Base-by-base conservation (phyloP, 768 basidiomycete species). In the Serendipita vermifera region DNA sequence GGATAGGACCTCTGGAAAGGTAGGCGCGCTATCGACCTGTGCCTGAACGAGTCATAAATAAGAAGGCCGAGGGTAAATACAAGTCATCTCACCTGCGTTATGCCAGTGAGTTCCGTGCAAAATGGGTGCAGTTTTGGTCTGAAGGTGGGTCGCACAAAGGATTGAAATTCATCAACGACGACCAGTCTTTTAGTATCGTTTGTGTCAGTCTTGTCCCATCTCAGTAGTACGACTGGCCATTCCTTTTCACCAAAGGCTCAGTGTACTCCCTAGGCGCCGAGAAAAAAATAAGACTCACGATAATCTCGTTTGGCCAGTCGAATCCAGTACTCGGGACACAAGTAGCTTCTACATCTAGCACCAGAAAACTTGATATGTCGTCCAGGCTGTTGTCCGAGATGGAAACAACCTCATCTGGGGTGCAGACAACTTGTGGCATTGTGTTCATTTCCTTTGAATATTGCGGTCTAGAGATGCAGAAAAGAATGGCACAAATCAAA, bases 301-400 rank as follows among this genome's bases (percentile, higher is more conserved):
- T 96, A 56, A 98, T 92, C 71, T 98, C 94, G 68, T 96, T 96
- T 2, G 93, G 87, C 70, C 82, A 94, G 55, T 83, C 78, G 60
- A 90, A 87, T 62, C 76, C 75, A 32, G 79, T 75, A 33, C 83
- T 85, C 62, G 67, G 68, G 39, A 76, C 65, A 62, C 90, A 93
- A 2, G 90, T 93, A 11, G 82, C 90, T 66, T 93, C 90, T 54
- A 93, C 83, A 62, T 97, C 93, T 56, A 94, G 74, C 33, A 96
- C 83, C 15, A 96, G 78, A 64, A 90, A 90, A 3, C 78, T 51
- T 15, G 29, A 51, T 51, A 20, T 22, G 9, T 26, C n/a, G n/a
- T n/a, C n/a, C n/a, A n/a, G n/a, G n/a, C n/a, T n/a, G n/a, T n/a
- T n/a, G n/a, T n/a, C n/a, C n/a, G n/a, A n/a, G n/a, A n/a, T n/a